Percentiles rank a stretch among this genome's conserved stretches.
Evolutionary conservation across 2,329 filamentous ascomycete species (phyloP).

Genomic region (Amphichorda felina): DNA sequence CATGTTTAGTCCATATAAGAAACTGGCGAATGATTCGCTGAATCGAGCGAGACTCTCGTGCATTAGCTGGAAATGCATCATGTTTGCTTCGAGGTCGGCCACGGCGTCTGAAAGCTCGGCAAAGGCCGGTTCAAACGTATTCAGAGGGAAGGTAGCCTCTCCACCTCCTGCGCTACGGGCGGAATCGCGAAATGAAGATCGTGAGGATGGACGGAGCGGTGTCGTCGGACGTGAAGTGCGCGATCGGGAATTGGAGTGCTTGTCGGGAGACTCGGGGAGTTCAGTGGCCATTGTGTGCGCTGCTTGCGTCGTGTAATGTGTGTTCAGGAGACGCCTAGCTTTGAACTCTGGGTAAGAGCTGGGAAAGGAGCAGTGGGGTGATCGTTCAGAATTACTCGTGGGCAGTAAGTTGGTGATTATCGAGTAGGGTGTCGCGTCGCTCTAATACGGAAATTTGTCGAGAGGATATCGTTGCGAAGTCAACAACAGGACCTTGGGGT

Average conservation of each 20-base stretch:
- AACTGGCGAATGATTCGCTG: constrained; percentile 90
- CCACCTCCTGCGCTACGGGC: constrained; percentile 40
- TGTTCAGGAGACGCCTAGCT: too few relatives aligned
- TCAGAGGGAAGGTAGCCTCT: constrained; percentile 56
- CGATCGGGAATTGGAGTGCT: constrained; percentile 47
- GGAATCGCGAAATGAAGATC: constrained; percentile 76
- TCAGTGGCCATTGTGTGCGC: constrained; percentile 13
- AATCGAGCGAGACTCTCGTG: constrained; percentile 90
- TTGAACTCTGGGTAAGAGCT: too few relatives aligned
- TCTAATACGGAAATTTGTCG: too few relatives aligned
- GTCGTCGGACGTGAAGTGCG: constrained; percentile 75
- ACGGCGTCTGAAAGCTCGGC: constrained; percentile 88
- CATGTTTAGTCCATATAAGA: constrained; percentile 95
- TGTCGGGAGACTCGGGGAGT: constrained; percentile 8
- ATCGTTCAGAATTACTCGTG: too few relatives aligned
- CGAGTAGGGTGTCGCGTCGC: too few relatives aligned
- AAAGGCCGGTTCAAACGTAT: constrained; percentile 78
- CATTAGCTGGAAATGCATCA: constrained; percentile 95
- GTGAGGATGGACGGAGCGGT: constrained; percentile 79
- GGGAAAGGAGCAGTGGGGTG: too few relatives aligned
- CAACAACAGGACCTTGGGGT: too few relatives aligned
- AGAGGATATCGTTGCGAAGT: too few relatives aligned
- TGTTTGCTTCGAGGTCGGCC: constrained; percentile 91
- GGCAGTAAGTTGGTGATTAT: too few relatives aligned
- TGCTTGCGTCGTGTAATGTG: too few relatives aligned